Base-by-base conservation (phyloP, 345 rosid species). In the Physaria fendleri region DNA sequence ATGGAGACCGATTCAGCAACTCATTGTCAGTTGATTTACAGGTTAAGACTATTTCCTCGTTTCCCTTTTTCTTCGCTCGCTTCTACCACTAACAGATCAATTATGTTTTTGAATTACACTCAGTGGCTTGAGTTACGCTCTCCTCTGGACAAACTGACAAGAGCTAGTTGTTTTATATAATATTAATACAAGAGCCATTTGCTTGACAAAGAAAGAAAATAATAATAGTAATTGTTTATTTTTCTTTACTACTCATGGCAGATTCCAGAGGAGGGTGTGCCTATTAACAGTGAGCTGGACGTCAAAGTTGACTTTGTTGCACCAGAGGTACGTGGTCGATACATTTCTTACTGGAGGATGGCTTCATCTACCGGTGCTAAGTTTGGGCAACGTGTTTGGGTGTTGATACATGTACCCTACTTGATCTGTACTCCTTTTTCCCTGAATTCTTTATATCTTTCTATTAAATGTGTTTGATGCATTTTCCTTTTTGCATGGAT, bases 331-430 rank as follows among this genome's bases (percentile, higher is more conserved):
- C 88, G 96, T 63, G 99, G 99, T 53, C 78, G 82, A 23, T 90
- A 87, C 71, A 65, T 81, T 18, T 90, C 99, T 35, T 85, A 87
- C 55, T 93, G 99, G 99, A 90, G 83, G 79, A 78, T 89, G 94
- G 78, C 84, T 57, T 64, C 81, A 32, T 78, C 85, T 28, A 71
- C 78, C 28, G 92, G 92, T 30, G 74, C 64, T 11, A 85, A 77
- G 69, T 93, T 93, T 52, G 99, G 97, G 48, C 99, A 93, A 51
- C 96, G 90, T 45, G 81, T 93, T 59, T 90, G 99, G 99, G 97
- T 87, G 74, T 80, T 80, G 44, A 82, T 93, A 33, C 82, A 81
- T 81, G 95, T 92, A 16, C 83, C 85, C n/a, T n/a, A n/a, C n/a
- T n/a, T n/a, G n/a, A n/a, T n/a, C n/a, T n/a, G n/a, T n/a, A n/a